A percentile compares a stretch with the other conserved stretches of the same genome.
phyloP scores from a whole-genome alignment of 345 rosid species.

The Melastoma malabathricum region DNA sequence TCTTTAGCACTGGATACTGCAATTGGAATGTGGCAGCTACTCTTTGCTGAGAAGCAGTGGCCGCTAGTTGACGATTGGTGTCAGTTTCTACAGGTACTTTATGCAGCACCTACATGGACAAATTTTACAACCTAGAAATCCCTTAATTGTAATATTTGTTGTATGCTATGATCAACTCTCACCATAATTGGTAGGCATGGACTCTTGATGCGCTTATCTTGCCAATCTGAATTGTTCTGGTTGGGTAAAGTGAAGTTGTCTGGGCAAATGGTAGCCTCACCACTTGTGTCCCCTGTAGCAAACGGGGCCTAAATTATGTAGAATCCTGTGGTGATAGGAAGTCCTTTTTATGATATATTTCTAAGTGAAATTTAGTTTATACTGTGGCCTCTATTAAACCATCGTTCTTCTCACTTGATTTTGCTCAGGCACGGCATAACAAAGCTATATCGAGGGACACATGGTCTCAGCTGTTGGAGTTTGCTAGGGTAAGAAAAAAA shows the following conservation, averaged over 20 bases:
- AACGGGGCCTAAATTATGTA: too few species aligned
- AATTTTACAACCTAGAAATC: too few species aligned
- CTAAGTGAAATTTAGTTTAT: neutral
- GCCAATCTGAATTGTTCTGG: too few species aligned
- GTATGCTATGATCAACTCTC: too few species aligned
- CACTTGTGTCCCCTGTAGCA: too few species aligned
- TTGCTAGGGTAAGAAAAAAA: slow-evolving; percentile 53
- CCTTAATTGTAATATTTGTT: too few species aligned
- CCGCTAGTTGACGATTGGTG: slow-evolving; percentile 92
- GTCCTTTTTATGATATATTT: neutral
- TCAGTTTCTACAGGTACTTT: slow-evolving; percentile 80
- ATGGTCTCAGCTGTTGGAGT: slow-evolving; percentile 90
- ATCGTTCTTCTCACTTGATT: slow-evolving; percentile 8
- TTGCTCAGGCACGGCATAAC: slow-evolving; percentile 74
- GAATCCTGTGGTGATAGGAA: too few species aligned
- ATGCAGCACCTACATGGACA: neutral
- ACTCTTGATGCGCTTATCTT: too few species aligned
- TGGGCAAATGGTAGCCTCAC: too few species aligned
- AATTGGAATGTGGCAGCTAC: slow-evolving; percentile 97
- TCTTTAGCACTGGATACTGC: slow-evolving; percentile 97
- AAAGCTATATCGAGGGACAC: slow-evolving; percentile 96
- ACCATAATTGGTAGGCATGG: too few species aligned
- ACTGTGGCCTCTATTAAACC: too few species aligned
- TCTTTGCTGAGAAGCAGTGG: slow-evolving; percentile 94
- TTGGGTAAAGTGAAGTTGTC: too few species aligned